phyloP scores from a whole-genome alignment of 164 flowering plant species.

The Sedum album region DNA sequence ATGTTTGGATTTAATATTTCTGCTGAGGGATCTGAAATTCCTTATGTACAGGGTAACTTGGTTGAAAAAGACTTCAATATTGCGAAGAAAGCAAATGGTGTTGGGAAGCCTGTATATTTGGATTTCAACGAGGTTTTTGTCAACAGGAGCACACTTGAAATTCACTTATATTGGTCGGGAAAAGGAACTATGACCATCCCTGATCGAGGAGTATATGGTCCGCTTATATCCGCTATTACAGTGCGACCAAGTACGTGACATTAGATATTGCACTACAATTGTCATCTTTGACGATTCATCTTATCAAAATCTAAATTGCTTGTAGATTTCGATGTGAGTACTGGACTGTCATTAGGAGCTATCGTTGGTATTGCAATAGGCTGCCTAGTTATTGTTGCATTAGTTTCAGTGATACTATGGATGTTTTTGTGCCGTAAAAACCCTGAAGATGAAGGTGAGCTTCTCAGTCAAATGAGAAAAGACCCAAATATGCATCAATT shows the following conservation, averaged over 20 bases:
- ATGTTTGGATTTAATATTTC: too few relatives aligned
- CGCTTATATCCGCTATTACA: conserved; percentile 47
- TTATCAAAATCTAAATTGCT: neutral
- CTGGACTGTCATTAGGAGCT: conserved; percentile 8
- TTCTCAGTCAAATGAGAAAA: neutral
- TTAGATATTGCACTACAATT: neutral
- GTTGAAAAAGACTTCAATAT: conserved; percentile 15
- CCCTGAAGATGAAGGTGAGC: conserved; percentile 2
- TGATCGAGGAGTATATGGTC: conserved; percentile 35
- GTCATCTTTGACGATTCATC: neutral
- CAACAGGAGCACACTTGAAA: conserved; percentile 22
- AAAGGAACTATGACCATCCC: conserved; percentile 41
- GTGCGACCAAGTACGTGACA: conserved; percentile 26
- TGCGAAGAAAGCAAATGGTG: conserved; percentile 15
- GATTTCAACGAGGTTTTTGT: neutral
- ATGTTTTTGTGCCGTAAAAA: neutral
- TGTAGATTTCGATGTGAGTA: conserved; percentile 6
- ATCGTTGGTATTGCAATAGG: conserved; percentile 6
- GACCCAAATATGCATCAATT: too few relatives aligned
- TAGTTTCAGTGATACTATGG: neutral
- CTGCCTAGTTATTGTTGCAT: neutral
- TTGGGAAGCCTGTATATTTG: neutral
- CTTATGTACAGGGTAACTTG: conserved; percentile 1
- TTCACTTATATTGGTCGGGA: conserved; percentile 42
- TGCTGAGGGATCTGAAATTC: neutral